phyloP scores from a whole-genome alignment of 2,329 filamentous ascomycete species.

The Pyrenochaeta sp. region DNA sequence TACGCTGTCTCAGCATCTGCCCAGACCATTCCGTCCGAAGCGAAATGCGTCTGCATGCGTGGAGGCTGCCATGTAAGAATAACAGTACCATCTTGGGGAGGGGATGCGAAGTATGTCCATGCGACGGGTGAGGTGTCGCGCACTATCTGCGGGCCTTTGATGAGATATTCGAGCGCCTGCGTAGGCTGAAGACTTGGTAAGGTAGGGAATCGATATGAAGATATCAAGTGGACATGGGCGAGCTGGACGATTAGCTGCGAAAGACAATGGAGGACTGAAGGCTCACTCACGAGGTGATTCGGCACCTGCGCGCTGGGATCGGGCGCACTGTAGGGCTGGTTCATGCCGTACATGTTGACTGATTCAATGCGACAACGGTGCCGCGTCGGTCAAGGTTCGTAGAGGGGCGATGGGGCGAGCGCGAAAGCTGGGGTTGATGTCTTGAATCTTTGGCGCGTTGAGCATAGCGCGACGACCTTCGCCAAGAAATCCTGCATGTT shows the following conservation, averaged over 20 bases:
- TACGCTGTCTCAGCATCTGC: constrained; percentile 80
- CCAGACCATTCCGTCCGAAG: constrained; percentile 94
- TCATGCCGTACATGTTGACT: constrained; percentile 45
- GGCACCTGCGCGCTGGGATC: constrained; percentile 49
- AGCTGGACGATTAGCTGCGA: constrained; percentile 62
- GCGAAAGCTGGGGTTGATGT: constrained; percentile 30
- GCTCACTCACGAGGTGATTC: constrained; percentile 39
- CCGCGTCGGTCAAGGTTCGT: constrained; percentile 21
- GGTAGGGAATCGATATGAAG: constrained; percentile 79
- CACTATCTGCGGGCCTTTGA: constrained; percentile 84
- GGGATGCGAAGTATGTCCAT: constrained; percentile 90
- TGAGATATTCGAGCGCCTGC: constrained; percentile 83
- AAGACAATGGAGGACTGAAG: constrained; percentile 12
- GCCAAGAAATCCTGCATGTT: constrained; percentile 3
- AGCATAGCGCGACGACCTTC: constrained; percentile 16
- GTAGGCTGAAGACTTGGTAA: constrained; percentile 75
- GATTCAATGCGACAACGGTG: constrained; percentile 35
- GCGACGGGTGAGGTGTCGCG: constrained; percentile 86
- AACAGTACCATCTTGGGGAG: constrained; percentile 77
- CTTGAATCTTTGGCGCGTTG: constrained; percentile 28
- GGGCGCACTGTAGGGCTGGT: constrained; percentile 40
- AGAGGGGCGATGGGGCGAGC: constrained; percentile 22
- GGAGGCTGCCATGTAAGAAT: constrained; percentile 90
- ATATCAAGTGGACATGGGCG: constrained; percentile 89
- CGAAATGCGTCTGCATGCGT: constrained; percentile 73